A percentile compares a stretch with the other conserved stretches of the same genome.
Evolutionary conservation across 495 filamentous ascomycete genomes (phyloP).

Genomic region (Penicillium argentinense): DNA sequence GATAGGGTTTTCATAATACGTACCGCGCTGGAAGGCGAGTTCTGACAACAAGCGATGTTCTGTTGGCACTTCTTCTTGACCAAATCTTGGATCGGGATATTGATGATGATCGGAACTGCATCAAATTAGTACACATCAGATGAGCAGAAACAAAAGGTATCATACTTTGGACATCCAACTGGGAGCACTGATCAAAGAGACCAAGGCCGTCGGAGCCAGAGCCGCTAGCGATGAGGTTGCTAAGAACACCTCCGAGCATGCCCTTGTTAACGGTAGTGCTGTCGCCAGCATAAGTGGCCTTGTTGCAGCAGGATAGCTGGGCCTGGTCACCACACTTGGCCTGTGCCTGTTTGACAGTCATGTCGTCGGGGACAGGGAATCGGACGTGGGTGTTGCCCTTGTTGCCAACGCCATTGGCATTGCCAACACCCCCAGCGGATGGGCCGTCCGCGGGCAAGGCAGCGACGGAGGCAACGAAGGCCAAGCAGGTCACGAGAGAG

Average conservation of each 20-base stretch:
- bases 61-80: constrained; percentile 53
- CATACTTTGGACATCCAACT: constrained; percentile 30
- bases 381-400: constrained; percentile 19
- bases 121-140: neutral
- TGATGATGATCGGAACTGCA: constrained; percentile 27
- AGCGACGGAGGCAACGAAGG: constrained; percentile 19
- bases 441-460: constrained; percentile 13
- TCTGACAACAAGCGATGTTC: constrained; percentile 53
- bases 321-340: constrained; percentile 50
- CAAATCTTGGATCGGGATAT: constrained; percentile 39
- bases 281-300: constrained; percentile 46
- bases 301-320: constrained; percentile 50
- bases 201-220: constrained; percentile 36
- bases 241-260: constrained; percentile 27
- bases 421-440: constrained; percentile 14
- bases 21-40: constrained; percentile 39
- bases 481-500: constrained; percentile 22
- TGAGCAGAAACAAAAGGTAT: neutral
- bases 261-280: constrained; percentile 30
- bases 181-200: constrained; percentile 40
- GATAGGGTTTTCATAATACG: constrained; percentile 17
- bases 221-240: constrained; percentile 31
- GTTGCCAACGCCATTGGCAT: constrained; percentile 19
- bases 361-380: constrained; percentile 38
- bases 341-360: constrained; percentile 48